Base-by-base conservation (phyloP, 192 early-diverging fungal genomes). In the Backusella tuberculispora region DNA sequence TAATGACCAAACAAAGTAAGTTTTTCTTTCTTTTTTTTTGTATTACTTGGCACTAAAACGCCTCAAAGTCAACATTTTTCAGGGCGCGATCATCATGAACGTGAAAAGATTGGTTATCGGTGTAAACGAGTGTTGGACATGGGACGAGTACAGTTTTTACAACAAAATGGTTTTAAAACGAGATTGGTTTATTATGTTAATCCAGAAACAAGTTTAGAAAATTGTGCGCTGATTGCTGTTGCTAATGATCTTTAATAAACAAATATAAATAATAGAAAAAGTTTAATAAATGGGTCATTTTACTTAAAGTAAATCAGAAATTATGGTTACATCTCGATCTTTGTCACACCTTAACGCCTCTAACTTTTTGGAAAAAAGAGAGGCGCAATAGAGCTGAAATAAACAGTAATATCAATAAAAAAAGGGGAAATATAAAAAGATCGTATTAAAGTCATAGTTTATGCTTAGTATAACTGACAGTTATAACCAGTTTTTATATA, bases 61-160 rank as follows among this genome's bases (percentile, higher is more conserved):
- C 50, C 50, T 56, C 29, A 63, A 67, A 87, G 85, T 29, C 74
- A 77, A 13, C 91, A 95, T 76, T 95, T 91, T 82, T 92, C 92
- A 40, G 86, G 91, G 4, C 68, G 94, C 46, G 74, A 88, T n/a
- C 85, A 85, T 71, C 69, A 80, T 7, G 87, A 85, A 48, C 87
- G 93, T 14, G 88, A 89, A 71, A 65, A 73, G 9, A 83, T 95
- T 66, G 95, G 95, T 0, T 86, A 85, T 40, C 81, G 89, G 41
- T 89, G 90, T 66, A 97, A 97, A 75, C 84, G 95, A 17, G 73
- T 95, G n/a, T 46, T 96, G 47, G 95, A 97, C 69, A 76, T 83
- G 53, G 95, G 95, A 6, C 83, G 95, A 21, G 78, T 85, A 0
- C 63, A 77, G 14, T 92, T 84, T 40, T 74, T 96, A 41, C 60